Percentiles rank a stretch among this genome's conserved stretches.
Conservation (phyloP, 768 basidiomycete species). For the Mycena leptocephala region DNA sequence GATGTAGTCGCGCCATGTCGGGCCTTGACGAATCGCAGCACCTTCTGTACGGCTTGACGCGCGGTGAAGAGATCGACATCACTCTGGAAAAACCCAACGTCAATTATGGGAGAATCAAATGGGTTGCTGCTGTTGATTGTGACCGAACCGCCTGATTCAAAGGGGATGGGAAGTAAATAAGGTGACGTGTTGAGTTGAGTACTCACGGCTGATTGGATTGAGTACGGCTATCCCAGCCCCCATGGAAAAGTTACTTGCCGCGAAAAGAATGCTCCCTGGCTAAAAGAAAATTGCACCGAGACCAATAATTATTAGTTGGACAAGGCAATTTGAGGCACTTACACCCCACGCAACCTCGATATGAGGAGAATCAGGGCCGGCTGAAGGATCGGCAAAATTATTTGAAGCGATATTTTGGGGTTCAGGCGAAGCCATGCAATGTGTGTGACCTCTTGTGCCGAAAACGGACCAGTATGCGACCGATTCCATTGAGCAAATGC, state of each 20-base stretch:
- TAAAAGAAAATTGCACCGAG: neutral
- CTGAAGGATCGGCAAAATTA: conserved; percentile 50
- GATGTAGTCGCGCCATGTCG: too few species aligned
- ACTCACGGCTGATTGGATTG: conserved; percentile 13
- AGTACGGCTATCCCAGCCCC: conserved; percentile 8
- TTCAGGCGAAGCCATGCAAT: conserved; percentile 46
- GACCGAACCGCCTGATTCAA: too few species aligned
- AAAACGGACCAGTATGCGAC: conserved; percentile 38
- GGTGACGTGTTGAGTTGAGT: too few species aligned
- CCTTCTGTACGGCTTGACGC: too few species aligned
- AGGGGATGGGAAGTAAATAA: too few species aligned
- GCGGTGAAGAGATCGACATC: too few species aligned
- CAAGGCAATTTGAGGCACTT: neutral
- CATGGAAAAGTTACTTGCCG: conserved; percentile 26
- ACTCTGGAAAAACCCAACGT: too few species aligned
- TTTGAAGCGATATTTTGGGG: conserved; percentile 46
- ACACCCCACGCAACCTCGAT: conserved; percentile 52
- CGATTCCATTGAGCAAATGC: conserved; percentile 36
- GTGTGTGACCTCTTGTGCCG: conserved; percentile 26
- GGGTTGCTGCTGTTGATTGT: too few species aligned
- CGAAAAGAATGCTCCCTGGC: neutral
- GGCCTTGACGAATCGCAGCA: too few species aligned
- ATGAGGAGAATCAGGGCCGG: conserved; percentile 54
- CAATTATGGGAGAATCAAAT: too few species aligned
- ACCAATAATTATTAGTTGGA: neutral